Conservation (phyloP, 1,139 yeast species). For the Candida sojae region DNA sequence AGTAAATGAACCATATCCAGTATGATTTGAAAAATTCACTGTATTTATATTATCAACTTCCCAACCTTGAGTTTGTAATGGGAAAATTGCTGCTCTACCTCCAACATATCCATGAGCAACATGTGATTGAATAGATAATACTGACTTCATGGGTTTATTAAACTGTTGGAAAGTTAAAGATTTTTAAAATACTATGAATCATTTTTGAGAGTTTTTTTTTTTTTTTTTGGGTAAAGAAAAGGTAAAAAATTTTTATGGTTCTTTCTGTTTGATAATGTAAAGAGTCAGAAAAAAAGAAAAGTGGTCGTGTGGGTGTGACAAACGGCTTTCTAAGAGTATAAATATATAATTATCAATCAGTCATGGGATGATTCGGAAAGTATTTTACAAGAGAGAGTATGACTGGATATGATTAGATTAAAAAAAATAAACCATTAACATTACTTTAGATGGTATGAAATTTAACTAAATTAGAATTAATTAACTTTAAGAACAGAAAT, state of each 20-base stretch:
- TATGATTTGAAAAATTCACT: slow-evolving; percentile 45
- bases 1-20: slow-evolving; percentile 45
- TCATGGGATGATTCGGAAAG: too few species aligned
- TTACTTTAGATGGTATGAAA: too few species aligned
- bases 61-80: slow-evolving; percentile 47
- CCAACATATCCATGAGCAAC: slow-evolving; percentile 52
- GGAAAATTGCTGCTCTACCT: slow-evolving; percentile 42
- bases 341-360: not conserved
- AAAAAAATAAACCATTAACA: too few species aligned
- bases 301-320: not conserved
- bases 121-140: slow-evolving; percentile 45
- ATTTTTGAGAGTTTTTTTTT: too few species aligned
- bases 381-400: too few species aligned
- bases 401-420: too few species aligned
- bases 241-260: too few species aligned
- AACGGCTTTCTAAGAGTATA: not conserved
- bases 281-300: not conserved
- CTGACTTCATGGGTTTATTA: slow-evolving; percentile 15
- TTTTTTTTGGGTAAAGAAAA: too few species aligned
- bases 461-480: too few species aligned
- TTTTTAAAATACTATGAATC: too few species aligned
- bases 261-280: too few species aligned
- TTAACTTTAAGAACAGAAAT: too few species aligned
- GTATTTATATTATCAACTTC: slow-evolving; percentile 46
- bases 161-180: not conserved